Conservation (phyloP, 139 green algal species). For the Chlamydomonas urium region DNA sequence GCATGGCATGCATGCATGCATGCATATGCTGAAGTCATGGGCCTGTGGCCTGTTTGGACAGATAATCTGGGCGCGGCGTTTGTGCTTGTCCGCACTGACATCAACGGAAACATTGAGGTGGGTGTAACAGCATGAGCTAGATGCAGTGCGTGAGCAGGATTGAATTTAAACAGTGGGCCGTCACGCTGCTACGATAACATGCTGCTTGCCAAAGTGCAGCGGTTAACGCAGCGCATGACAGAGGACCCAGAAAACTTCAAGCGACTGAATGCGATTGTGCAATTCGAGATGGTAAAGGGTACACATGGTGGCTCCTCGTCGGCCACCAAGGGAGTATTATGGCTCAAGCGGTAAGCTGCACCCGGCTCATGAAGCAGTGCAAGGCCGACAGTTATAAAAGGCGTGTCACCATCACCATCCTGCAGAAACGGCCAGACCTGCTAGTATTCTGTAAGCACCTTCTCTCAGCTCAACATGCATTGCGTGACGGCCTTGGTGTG, state of each 20-base stretch:
- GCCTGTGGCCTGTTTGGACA: not conserved
- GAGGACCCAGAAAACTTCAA: slow-evolving; percentile 44
- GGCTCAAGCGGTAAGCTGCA: slow-evolving; percentile 58
- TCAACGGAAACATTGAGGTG: slow-evolving; percentile 2
- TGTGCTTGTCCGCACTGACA: not conserved
- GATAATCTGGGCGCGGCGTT: not conserved
- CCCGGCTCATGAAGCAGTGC: not conserved
- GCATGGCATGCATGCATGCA: slow-evolving; percentile 1
- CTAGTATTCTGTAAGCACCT: not conserved
- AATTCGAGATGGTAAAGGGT: slow-evolving; percentile 53
- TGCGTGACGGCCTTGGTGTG: not conserved
- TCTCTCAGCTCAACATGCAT: not conserved
- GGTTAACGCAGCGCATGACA: slow-evolving; percentile 34
- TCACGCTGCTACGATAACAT: no score
- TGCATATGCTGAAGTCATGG: not conserved
- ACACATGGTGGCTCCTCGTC: slow-evolving; percentile 33
- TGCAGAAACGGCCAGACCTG: not conserved
- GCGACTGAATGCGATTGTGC: slow-evolving; percentile 57
- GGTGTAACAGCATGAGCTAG: no score
- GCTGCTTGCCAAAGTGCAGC: no score
- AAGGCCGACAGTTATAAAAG: not conserved
- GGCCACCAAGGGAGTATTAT: slow-evolving; percentile 72
- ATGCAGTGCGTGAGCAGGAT: no score
- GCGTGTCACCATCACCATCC: not conserved
- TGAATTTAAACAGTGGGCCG: no score